Base-by-base conservation (phyloP, 805 yeast genomes). In the Sungouiozyma intestinalis region DNA sequence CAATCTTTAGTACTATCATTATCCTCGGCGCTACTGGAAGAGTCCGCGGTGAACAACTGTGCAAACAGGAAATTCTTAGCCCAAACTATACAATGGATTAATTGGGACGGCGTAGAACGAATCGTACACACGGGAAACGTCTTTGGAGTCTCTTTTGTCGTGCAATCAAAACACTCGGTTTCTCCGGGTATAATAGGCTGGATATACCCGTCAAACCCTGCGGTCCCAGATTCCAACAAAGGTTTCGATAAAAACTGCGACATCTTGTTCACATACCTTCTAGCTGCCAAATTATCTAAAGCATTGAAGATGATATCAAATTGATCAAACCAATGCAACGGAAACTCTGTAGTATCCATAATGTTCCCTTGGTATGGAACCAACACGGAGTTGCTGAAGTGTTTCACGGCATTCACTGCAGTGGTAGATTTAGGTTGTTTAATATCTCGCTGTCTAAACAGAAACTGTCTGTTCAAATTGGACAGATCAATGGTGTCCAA, bases 21-120 rank as follows among this genome's bases (percentile, higher is more conserved):
- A 31, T 59, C 60, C 5, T 66, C 69, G 6, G 61, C 68, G 4
- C 51, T 58, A 9, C 57, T 56, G 9, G 29, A 7, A 24, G 29
- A 24, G 19, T 69, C 72, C 38, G 39, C 53, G 16, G 77, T 79
- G 58, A 87, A 90, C 32, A 92, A 66, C 55, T 86, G 94, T 18
- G 76, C 71, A 57, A 92, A 87, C 40, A 92, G 64, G 55, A 85
- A 94, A 52, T 83, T 85, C 58, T 92, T 92, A 7, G 97, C 94
- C 99, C 99, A 92, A 1, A 94, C 95, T 19, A 92, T 81, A 60
- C 96, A 87, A 57, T 92, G 99, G 4, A 92, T 81, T 0, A 97
- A 97, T 56, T 84, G 87, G 0, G 95, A 85, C 0, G 99, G 99
- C 0, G 98, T 92, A 4, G 96, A 85, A 48, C 99, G 71, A 45